phyloP scores from a whole-genome alignment of 495 filamentous ascomycete genomes.

The Hamigera avellanea region DNA sequence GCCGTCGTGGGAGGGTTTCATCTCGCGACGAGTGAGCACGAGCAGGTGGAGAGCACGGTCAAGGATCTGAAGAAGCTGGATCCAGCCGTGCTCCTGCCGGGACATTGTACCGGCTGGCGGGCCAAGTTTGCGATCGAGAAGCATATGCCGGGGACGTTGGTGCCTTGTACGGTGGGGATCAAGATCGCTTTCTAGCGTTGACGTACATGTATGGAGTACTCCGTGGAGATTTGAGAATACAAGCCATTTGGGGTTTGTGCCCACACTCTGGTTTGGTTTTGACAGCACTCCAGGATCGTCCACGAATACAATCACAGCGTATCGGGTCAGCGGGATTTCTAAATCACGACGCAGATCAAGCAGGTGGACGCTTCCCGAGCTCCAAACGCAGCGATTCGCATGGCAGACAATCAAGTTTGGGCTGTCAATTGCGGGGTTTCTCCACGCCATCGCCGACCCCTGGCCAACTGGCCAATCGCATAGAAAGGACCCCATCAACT shows the following conservation, averaged over 20 bases:
- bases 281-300: background rate
- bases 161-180: constrained; percentile 45
- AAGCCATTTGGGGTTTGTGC: too few relatives aligned
- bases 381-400: too few relatives aligned
- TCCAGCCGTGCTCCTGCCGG: constrained; percentile 42
- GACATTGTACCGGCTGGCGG: constrained; percentile 52
- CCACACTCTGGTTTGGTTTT: background rate
- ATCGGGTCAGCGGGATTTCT: too few relatives aligned
- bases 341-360: too few relatives aligned
- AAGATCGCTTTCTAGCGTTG: constrained; percentile 30
- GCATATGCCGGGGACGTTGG: constrained; percentile 41
- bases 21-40: constrained; percentile 36
- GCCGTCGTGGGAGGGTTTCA: constrained; percentile 51
- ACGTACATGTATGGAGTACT: constrained; percentile 2
- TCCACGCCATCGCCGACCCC: too few relatives aligned
- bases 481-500: too few relatives aligned
- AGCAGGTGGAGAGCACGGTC: constrained; percentile 35
- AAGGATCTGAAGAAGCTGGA: constrained; percentile 40
- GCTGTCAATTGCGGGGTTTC: background rate
- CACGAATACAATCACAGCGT: too few relatives aligned
- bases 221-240: too few relatives aligned
- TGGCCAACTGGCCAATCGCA: too few relatives aligned
- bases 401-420: too few relatives aligned
- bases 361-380: too few relatives aligned
- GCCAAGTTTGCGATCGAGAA: constrained; percentile 50